phyloP scores from a whole-genome alignment of 148 eudicot genomes.

The Mesembryanthemum crystallinum region DNA sequence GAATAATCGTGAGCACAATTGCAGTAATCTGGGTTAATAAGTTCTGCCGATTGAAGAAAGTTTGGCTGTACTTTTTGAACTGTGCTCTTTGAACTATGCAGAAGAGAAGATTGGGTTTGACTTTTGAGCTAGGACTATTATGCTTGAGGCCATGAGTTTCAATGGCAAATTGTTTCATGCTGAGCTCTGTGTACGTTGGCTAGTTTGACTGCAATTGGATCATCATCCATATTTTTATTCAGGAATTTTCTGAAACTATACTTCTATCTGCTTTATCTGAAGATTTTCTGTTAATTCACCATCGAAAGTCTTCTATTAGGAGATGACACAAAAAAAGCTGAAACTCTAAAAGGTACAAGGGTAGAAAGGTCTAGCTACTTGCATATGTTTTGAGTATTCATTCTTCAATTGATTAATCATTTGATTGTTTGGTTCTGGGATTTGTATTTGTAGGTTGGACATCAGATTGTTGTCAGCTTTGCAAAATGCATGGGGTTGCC shows the following conservation, averaged over 20 bases:
- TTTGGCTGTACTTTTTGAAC: not conserved
- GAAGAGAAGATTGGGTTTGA: not conserved
- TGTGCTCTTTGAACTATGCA: not conserved
- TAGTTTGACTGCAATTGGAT: not conserved
- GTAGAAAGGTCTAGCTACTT: not conserved
- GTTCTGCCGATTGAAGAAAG: not conserved
- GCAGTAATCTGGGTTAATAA: not conserved
- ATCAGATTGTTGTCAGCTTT: conserved; percentile 85
- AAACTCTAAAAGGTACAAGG: not conserved
- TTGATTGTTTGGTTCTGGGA: conserved; percentile 13
- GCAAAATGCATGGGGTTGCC: conserved; percentile 98
- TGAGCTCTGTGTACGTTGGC: not conserved
- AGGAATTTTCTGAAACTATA: not conserved
- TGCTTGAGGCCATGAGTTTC: not conserved
- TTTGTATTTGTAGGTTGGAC: conserved; percentile 75
- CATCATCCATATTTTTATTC: not conserved
- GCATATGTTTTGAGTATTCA: not conserved
- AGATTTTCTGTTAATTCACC: not conserved
- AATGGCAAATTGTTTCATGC: not conserved
- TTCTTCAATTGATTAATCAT: not conserved
- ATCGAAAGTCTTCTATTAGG: not conserved
- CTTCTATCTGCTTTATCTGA: not conserved
- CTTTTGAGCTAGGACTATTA: not conserved
- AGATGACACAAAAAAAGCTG: not conserved
- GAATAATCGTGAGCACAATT: not conserved